phyloP scores from a whole-genome alignment of 139 green algal genomes.

The Marvania coccoides region DNA sequence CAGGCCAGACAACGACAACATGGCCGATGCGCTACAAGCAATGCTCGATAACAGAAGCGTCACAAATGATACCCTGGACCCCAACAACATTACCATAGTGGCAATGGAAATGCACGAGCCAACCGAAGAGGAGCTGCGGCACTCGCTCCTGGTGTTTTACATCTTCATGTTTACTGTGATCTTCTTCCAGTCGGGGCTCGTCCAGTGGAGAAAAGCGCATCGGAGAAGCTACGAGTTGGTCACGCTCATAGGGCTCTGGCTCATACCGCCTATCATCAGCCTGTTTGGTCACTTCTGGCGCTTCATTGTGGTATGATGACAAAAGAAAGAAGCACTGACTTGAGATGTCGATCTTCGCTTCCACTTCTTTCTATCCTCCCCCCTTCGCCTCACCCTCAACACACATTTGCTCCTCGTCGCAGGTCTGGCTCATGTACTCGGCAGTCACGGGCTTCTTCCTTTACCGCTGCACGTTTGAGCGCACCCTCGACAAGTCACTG shows the following conservation, averaged over 20 bases:
- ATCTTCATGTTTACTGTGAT: conserved; percentile 33
- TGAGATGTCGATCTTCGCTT: no score
- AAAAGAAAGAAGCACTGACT: neutral
- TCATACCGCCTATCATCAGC: conserved; percentile 66
- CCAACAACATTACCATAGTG: no score
- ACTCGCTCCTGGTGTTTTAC: conserved; percentile 27
- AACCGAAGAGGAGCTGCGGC: conserved; percentile 23
- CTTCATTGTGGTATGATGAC: conserved; percentile 48
- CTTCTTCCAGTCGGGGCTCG: conserved; percentile 51
- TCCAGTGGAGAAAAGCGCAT: conserved; percentile 70
- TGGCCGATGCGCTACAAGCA: no score
- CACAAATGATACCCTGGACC: no score
- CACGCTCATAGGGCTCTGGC: conserved; percentile 75
- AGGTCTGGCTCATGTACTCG: conserved; percentile 62
- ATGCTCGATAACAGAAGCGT: no score
- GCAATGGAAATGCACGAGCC: no score
- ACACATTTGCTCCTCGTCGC: conserved; percentile 8
- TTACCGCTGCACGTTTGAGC: conserved; percentile 36
- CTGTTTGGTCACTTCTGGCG: conserved; percentile 56
- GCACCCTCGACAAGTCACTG: conserved; percentile 43
- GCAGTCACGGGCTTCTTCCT: conserved; percentile 57
- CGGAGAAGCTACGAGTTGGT: conserved; percentile 73
- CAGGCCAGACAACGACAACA: no score
- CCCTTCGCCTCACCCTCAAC: no score
- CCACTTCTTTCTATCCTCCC: no score